These are phyloP conservation scores for Rubia balearica DNA, from an alignment of 305 asterid species.

Conservation along the genomic window DNA sequence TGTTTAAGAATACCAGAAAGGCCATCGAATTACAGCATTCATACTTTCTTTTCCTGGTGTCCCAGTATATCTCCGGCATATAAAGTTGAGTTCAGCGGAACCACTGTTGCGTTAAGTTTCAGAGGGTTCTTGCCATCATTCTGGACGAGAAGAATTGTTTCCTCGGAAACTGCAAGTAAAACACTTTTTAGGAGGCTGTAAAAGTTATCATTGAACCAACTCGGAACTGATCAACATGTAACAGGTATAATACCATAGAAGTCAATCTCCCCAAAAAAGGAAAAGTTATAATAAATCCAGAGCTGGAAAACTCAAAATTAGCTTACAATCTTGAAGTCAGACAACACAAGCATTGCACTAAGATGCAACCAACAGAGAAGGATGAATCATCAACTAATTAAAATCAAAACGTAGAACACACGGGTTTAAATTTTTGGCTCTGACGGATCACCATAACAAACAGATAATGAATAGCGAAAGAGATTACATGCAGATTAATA, in stretches of 20 bases:
- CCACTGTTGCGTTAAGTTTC: conserved; percentile 20
- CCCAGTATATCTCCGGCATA: conserved; percentile 19
- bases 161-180: conserved; percentile 23
- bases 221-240: background rate
- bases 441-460: background rate
- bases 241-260: background rate
- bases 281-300: background rate
- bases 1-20: background rate
- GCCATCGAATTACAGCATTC: background rate
- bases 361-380: background rate
- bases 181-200: background rate
- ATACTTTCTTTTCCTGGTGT: conserved; percentile 46
- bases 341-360: background rate
- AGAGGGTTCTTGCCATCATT: conserved; percentile 23
- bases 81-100: conserved; percentile 18
- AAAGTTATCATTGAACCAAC: background rate
- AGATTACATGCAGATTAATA: background rate
- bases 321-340: background rate
- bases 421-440: background rate
- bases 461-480: background rate
- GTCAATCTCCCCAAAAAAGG: background rate
- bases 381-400: background rate
- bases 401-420: background rate
- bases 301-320: background rate
- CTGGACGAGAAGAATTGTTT: conserved; percentile 21